Percentiles rank a stretch among this genome's conserved stretches.
Evolutionary conservation across 2,329 filamentous ascomycete genomes (phyloP).

Genomic region (Fusarium xylarioides): DNA sequence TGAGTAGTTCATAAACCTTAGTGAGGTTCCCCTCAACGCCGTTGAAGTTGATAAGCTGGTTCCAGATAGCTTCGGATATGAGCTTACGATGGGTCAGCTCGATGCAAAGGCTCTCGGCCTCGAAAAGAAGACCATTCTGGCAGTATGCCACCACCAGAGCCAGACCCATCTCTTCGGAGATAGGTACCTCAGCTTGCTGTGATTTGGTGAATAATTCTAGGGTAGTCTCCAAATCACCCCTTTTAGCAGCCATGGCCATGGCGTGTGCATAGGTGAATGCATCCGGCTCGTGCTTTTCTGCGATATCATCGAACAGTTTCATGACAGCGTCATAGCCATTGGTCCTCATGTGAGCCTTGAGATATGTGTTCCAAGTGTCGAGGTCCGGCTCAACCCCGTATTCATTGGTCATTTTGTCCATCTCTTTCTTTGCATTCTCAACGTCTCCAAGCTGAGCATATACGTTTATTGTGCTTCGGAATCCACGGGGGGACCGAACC

Average conservation of each 20-base stretch:
- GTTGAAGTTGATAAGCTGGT: constrained; percentile 75
- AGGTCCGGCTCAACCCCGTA: constrained; percentile 66
- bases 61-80: constrained; percentile 75
- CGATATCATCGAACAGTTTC: constrained; percentile 69
- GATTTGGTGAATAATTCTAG: constrained; percentile 72
- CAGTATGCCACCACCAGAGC: constrained; percentile 75
- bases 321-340: constrained; percentile 74
- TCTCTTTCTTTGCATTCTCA: constrained; percentile 64
- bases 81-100: constrained; percentile 63
- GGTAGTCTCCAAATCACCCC: constrained; percentile 78
- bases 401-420: constrained; percentile 67
- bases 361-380: constrained; percentile 77
- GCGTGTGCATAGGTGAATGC: constrained; percentile 74
- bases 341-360: constrained; percentile 74
- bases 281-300: constrained; percentile 62
- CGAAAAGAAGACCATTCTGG: constrained; percentile 47
- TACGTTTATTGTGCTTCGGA: constrained; percentile 73
- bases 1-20: constrained; percentile 59
- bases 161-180: constrained; percentile 67
- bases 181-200: constrained; percentile 58
- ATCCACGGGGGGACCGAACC: constrained; percentile 49
- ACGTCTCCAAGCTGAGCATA: constrained; percentile 76
- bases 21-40: constrained; percentile 67
- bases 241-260: constrained; percentile 74
- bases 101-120: constrained; percentile 52